Conservation (phyloP, 805 yeast species). For the Alloascoidea africana region DNA sequence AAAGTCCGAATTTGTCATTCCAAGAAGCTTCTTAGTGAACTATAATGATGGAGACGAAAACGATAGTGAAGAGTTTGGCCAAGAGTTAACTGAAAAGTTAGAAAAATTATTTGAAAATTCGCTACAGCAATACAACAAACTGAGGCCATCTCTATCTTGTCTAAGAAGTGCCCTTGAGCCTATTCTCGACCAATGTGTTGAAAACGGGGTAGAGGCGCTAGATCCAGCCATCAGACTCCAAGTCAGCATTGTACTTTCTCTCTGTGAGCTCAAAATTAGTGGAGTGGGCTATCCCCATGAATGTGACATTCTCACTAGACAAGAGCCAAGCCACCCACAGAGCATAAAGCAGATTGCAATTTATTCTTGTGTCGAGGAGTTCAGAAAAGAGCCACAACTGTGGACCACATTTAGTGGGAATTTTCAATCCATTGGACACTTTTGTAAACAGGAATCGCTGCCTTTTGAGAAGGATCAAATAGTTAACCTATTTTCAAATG, state of each 20-base stretch:
- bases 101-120: not conserved
- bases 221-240: not conserved
- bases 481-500: slow-evolving; percentile 27
- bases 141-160: not conserved
- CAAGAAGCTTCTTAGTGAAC: no score
- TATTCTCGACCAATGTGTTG: not conserved
- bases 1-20: no score
- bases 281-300: not conserved
- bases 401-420: slow-evolving; percentile 53
- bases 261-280: not conserved
- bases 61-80: no score
- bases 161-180: not conserved
- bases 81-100: not conserved
- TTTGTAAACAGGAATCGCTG: slow-evolving; percentile 33
- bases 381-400: slow-evolving; percentile 29
- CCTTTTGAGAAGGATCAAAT: slow-evolving; percentile 39
- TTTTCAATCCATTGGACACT: slow-evolving; percentile 28
- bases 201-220: not conserved
- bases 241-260: not conserved
- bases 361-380: not conserved
- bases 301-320: no score
- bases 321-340: not conserved
- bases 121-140: not conserved
- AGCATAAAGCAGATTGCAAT: not conserved
- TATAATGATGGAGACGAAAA: no score